Evolutionary conservation across 768 basidiomycete species (phyloP).

Genomic region (Psilocybe azurescens): DNA sequence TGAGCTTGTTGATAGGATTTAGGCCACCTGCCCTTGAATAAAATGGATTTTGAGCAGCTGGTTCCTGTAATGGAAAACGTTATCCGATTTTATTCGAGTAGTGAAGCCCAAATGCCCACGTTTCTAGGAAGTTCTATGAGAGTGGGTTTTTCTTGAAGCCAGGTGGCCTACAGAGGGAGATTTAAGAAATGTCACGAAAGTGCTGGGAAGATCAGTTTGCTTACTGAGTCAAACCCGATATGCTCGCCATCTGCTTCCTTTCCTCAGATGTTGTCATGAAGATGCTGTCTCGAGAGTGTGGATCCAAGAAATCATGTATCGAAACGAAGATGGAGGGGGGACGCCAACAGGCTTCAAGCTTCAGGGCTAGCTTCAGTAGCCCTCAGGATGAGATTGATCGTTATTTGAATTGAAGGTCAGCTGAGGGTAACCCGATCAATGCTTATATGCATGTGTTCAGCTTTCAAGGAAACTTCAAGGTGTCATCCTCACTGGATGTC

Average conservation of each 20-base stretch:
- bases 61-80: not conserved
- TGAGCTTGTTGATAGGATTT: not conserved
- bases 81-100: not conserved
- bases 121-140: not conserved
- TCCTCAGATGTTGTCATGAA: conserved; percentile 15
- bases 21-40: not conserved
- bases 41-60: not conserved
- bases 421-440: not conserved
- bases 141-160: not conserved
- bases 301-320: conserved; percentile 1
- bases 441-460: too few relatives aligned
- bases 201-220: not conserved
- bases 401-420: not conserved
- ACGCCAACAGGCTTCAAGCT: too few relatives aligned
- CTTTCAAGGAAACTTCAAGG: too few relatives aligned
- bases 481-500: too few relatives aligned
- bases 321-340: not conserved
- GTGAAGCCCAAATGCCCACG: not conserved
- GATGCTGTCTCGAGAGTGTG: not conserved
- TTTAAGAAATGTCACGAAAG: not conserved
- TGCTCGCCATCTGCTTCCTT: conserved; percentile 7
- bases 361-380: too few relatives aligned
- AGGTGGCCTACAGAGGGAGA: not conserved
- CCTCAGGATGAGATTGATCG: not conserved
- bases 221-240: conserved; percentile 1